A percentile compares a stretch with the other conserved stretches of the same genome.
Conservation (phyloP, 768 basidiomycete genomes). For the Pilatotrama ljubarskyi region DNA sequence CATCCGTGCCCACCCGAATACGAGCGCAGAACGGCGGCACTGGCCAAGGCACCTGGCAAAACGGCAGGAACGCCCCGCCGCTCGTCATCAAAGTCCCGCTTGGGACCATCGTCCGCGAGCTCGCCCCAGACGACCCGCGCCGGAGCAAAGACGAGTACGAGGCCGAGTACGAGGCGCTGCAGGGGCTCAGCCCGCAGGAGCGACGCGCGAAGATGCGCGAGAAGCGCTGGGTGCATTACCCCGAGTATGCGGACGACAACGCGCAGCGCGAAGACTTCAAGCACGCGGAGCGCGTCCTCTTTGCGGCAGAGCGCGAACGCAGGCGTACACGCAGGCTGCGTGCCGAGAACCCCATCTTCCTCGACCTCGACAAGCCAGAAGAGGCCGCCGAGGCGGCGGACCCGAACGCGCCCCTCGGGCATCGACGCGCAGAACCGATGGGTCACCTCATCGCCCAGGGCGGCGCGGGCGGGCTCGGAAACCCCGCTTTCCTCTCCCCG, state of each 20-base stretch:
- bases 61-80: slow-evolving; percentile 75
- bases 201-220: slow-evolving; percentile 61
- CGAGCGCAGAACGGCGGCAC: slow-evolving; percentile 65
- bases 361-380: slow-evolving; percentile 64
- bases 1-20: slow-evolving; percentile 66
- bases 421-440: slow-evolving; percentile 48
- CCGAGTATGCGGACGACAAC: slow-evolving; percentile 62
- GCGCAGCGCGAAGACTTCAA: slow-evolving; percentile 63
- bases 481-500: slow-evolving; percentile 77
- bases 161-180: slow-evolving; percentile 61
- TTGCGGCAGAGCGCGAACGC: slow-evolving; percentile 61
- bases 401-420: slow-evolving; percentile 58
- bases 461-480: slow-evolving; percentile 82
- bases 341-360: slow-evolving; percentile 42
- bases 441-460: slow-evolving; percentile 75
- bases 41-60: slow-evolving; percentile 86
- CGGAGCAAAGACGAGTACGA: slow-evolving; percentile 72
- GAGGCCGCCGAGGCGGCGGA: slow-evolving; percentile 44
- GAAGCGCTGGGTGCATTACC: slow-evolving; percentile 81
- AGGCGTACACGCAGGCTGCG: slow-evolving; percentile 48
- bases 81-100: slow-evolving; percentile 80
- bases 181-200: slow-evolving; percentile 48
- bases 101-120: slow-evolving; percentile 85
- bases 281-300: slow-evolving; percentile 64
- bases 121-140: slow-evolving; percentile 64